Percentiles rank a stretch among this genome's conserved stretches.
These are phyloP conservation scores for Yarrowia sp. DNA, from an alignment of 805 yeast species.

Conservation along the genomic window DNA sequence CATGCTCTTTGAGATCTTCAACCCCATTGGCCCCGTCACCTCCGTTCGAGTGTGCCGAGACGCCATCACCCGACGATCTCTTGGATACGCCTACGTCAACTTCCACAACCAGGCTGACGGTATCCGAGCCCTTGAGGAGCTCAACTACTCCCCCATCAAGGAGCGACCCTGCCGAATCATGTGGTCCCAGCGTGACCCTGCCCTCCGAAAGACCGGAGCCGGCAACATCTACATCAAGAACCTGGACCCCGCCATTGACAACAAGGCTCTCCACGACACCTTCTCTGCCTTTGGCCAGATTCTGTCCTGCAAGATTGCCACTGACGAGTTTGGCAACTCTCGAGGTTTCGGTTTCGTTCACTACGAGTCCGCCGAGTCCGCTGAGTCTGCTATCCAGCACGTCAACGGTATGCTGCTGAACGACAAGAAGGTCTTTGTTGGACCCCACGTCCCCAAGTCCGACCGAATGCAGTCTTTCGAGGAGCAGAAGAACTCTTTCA, in stretches of 20 bases:
- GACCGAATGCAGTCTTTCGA: conserved; percentile 94
- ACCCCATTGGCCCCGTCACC: conserved; percentile 91
- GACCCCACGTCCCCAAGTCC: conserved; percentile 85
- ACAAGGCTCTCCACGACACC: conserved; percentile 97
- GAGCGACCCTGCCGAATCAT: conserved; percentile 98
- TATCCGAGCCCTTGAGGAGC: conserved; percentile 88
- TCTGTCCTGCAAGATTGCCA: conserved; percentile 94
- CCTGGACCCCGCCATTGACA: conserved; percentile 96
- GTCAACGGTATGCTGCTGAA: conserved; percentile 98
- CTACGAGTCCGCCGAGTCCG: conserved; percentile 89
- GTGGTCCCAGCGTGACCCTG: conserved; percentile 99
- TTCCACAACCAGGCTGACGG: conserved; percentile 87
- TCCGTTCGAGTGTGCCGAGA: conserved; percentile 99
- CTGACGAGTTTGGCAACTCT: conserved; percentile 86
- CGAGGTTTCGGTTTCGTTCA: conserved; percentile 98
- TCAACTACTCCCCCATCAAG: conserved; percentile 90
- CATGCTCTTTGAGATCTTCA: conserved; percentile 87
- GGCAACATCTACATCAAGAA: conserved; percentile 98
- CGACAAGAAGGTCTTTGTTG: conserved; percentile 93
- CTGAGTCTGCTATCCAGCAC: conserved; percentile 90
- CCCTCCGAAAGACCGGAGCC: conserved; percentile 88
- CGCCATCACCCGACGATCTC: conserved; percentile 92
- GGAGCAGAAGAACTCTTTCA: conserved; percentile 86
- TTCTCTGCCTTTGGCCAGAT: conserved; percentile 95
- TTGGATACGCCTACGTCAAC: conserved; percentile 98